These are phyloP conservation scores for Pleurotus giganteus DNA, from an alignment of 768 basidiomycete genomes.

Conservation along the genomic window DNA sequence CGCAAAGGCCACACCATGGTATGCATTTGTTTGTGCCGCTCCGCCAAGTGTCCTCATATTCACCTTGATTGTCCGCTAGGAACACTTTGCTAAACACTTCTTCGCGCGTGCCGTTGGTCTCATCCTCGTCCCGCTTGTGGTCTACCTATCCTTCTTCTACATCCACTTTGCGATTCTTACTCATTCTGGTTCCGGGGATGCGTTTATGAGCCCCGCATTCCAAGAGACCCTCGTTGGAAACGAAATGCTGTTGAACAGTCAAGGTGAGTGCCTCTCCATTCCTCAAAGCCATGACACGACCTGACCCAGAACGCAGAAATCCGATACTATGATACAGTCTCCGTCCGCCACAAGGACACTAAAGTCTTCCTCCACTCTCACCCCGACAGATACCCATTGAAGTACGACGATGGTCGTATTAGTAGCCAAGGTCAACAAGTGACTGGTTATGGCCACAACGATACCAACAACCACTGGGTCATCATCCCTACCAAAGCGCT, in stretches of 20 bases:
- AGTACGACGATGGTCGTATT: conserved; percentile 94
- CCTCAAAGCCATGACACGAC: neutral
- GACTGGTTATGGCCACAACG: conserved; percentile 91
- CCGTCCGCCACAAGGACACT: conserved; percentile 87
- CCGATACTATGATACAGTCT: conserved; percentile 87
- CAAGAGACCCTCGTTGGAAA: conserved; percentile 94
- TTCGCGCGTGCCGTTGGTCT: conserved; percentile 78
- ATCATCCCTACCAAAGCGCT: conserved; percentile 93
- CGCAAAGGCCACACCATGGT: conserved; percentile 82
- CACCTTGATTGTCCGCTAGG: conserved; percentile 40
- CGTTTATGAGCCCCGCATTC: conserved; percentile 97
- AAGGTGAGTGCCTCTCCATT: conserved; percentile 54
- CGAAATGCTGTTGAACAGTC: conserved; percentile 86
- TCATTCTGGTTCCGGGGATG: conserved; percentile 88
- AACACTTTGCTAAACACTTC: conserved; percentile 90
- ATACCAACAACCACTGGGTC: conserved; percentile 95
- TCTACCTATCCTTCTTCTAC: conserved; percentile 96
- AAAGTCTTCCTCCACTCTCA: conserved; percentile 96
- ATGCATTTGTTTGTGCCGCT: conserved; percentile 14
- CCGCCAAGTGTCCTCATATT: neutral
- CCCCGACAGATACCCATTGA: conserved; percentile 83
- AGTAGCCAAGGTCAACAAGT: conserved; percentile 97
- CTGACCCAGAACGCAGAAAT: conserved; percentile 58
- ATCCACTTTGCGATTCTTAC: conserved; percentile 88
- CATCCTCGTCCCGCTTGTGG: conserved; percentile 82